Conservation (phyloP, 768 basidiomycete genomes). For the Leucosporidium scottii region DNA sequence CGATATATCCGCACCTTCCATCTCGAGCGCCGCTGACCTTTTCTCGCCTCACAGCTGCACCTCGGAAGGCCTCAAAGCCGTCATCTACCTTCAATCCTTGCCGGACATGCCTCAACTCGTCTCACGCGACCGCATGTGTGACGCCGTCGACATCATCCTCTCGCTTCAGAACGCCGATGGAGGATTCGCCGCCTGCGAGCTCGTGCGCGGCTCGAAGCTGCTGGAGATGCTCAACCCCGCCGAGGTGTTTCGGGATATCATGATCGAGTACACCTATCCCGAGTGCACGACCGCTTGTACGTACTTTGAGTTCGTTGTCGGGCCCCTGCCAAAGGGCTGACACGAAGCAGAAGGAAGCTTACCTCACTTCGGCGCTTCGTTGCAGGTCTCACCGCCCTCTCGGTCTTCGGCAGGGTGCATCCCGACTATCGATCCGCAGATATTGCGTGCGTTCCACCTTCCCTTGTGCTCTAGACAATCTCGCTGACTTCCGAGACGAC, state of each 20-base stretch:
- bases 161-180: conserved; percentile 78
- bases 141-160: conserved; percentile 78
- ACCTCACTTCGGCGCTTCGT: background rate
- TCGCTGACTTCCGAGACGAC: too few species aligned
- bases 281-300: conserved; percentile 83
- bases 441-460: conserved; percentile 47
- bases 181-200: conserved; percentile 91
- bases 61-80: conserved; percentile 86
- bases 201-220: conserved; percentile 68
- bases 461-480: too few species aligned
- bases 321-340: too few species aligned
- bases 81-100: conserved; percentile 78
- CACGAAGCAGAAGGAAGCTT: too few species aligned
- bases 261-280: conserved; percentile 92
- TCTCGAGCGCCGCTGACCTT: too few species aligned
- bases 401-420: conserved; percentile 73
- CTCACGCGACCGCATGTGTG: conserved; percentile 66
- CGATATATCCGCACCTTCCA: conserved; percentile 52
- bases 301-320: background rate
- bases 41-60: conserved; percentile 51
- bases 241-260: conserved; percentile 82
- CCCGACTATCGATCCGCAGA: conserved; percentile 69
- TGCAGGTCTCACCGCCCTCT: conserved; percentile 67
- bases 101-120: conserved; percentile 67
- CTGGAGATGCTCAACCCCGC: conserved; percentile 86